Conservation (phyloP, 2,329 filamentous ascomycete species). For the Colletotrichum karsti region DNA sequence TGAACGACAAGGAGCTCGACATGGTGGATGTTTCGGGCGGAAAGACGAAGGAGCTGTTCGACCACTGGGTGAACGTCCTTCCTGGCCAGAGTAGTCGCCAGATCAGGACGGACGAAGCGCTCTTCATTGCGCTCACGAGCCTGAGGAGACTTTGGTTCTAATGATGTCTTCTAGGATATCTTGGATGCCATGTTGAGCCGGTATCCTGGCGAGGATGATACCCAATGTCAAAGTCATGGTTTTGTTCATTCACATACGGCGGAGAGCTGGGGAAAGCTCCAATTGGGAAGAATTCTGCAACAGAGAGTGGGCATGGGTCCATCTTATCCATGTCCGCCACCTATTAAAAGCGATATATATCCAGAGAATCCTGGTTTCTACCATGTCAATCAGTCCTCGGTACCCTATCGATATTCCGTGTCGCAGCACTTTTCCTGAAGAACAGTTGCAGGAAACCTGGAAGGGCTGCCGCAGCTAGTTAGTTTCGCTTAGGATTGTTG, state of each 20-base stretch:
- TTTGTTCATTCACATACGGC: not conserved
- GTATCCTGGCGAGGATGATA: slow-evolving; percentile 23
- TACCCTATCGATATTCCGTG: no score
- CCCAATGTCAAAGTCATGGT: slow-evolving; percentile 17
- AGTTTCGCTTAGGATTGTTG: no score
- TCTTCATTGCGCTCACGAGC: slow-evolving; percentile 79
- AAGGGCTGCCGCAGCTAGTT: no score
- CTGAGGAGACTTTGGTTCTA: slow-evolving; percentile 67
- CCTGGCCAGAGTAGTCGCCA: slow-evolving; percentile 83
- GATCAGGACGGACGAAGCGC: slow-evolving; percentile 84
- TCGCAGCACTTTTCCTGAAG: no score
- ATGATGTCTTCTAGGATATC: slow-evolving; percentile 7
- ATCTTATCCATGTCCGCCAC: no score
- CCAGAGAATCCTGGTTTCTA: no score
- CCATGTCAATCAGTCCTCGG: no score
- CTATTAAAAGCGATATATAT: no score
- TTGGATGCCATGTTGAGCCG: not conserved
- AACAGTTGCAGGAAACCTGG: no score
- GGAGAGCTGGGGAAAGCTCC: no score
- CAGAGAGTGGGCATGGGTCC: no score
- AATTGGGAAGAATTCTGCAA: no score
- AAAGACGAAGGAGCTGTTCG: slow-evolving; percentile 76
- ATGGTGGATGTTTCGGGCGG: slow-evolving; percentile 68
- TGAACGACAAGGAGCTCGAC: slow-evolving; percentile 63
- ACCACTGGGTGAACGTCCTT: slow-evolving; percentile 84